Percentiles rank a stretch among this genome's conserved stretches.
phyloP scores from a whole-genome alignment of 108 stramenopile species.

The Cyclotella atomus region DNA sequence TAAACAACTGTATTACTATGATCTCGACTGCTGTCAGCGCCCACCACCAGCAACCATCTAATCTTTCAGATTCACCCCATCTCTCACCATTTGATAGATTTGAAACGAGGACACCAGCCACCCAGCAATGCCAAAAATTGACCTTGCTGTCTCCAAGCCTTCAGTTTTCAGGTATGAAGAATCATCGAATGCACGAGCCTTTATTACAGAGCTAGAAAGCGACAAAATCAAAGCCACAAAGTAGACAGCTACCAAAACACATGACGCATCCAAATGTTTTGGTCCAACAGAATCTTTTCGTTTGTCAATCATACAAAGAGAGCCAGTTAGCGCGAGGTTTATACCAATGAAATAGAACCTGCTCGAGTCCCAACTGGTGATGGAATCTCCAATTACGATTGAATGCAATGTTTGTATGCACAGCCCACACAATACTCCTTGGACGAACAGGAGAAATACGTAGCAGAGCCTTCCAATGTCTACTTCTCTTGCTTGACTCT shows the following conservation, averaged over 20 bases:
- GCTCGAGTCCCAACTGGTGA: no score
- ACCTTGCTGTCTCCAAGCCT: not conserved
- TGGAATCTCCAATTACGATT: no score
- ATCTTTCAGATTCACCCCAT: not conserved
- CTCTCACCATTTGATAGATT: not conserved
- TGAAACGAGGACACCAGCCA: not conserved
- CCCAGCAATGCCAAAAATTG: not conserved
- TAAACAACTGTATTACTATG: not conserved
- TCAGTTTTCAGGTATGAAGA: no score
- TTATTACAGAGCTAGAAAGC: not conserved
- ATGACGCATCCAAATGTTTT: not conserved
- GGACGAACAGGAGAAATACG: no score
- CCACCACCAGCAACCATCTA: not conserved
- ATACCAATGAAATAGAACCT: constrained; percentile 7
- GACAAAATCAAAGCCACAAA: constrained; percentile 1
- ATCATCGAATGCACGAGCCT: not conserved
- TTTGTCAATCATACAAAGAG: constrained; percentile 18
- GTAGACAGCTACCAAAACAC: not conserved
- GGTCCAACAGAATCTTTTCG: not conserved
- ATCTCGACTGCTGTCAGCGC: not conserved
- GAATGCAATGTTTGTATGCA: no score
- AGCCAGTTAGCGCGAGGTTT: not conserved
- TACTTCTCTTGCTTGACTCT: no score
- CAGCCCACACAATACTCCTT: no score
- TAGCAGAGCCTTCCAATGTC: no score